Evolutionary conservation across 106 monocot genomes (phyloP).

Genomic region (Vanilla planifolia): DNA sequence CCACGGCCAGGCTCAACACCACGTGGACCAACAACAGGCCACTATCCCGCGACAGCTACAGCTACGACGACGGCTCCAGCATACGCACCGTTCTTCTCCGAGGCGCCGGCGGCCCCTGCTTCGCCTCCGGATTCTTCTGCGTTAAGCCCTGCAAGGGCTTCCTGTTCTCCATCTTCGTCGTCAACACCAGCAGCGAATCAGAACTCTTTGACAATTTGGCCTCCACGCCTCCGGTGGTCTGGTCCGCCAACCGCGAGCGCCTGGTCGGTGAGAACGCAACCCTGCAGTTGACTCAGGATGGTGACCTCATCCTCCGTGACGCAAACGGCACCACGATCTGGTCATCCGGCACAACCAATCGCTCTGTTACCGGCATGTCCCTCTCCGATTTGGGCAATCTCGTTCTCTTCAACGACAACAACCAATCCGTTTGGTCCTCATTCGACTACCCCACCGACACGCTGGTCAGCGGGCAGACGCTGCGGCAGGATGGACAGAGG

Average conservation of each 20-base stretch:
- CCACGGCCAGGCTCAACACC: constrained; percentile 23
- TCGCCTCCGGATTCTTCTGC: constrained; percentile 38
- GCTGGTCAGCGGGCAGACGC: constrained; percentile 31
- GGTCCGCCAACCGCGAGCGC: constrained; percentile 48
- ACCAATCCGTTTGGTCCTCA: constrained; percentile 36
- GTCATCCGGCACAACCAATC: constrained; percentile 43
- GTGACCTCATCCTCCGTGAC: constrained; percentile 46
- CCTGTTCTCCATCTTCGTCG: constrained; percentile 44
- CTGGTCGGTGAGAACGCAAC: constrained; percentile 43
- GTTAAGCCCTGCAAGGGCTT: constrained; percentile 19
- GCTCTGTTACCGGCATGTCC: constrained; percentile 26
- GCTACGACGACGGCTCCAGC: constrained; percentile 10
- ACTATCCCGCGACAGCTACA: constrained; percentile 4
- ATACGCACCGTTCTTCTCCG: constrained; percentile 39
- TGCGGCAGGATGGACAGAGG: constrained; percentile 16
- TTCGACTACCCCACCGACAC: constrained; percentile 49
- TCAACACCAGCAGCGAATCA: constrained; percentile 19
- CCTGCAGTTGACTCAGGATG: constrained; percentile 28
- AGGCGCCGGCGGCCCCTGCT: constrained; percentile 13
- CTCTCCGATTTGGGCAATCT: constrained; percentile 39
- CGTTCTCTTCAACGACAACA: constrained; percentile 19
- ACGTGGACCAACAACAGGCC: constrained; percentile 28
- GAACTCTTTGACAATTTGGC: not conserved
- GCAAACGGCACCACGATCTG: constrained; percentile 24
- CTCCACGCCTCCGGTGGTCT: constrained; percentile 25